Percentiles rank a stretch among this genome's conserved stretches.
phyloP scores from a whole-genome alignment of 257 asterid species.

The Avicennia marina region DNA sequence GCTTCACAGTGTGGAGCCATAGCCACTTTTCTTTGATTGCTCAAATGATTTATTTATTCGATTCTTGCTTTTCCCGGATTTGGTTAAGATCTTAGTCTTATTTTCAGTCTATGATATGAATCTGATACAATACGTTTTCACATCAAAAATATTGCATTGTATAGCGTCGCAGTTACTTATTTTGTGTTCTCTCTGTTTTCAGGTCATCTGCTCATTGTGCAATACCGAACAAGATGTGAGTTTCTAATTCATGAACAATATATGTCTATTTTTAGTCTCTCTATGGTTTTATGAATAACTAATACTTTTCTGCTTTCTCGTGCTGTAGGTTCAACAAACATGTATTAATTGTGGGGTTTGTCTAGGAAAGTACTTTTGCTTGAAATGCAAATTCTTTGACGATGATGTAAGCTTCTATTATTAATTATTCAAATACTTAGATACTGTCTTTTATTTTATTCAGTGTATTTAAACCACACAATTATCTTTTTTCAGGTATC shows the following conservation, averaged over 20 bases:
- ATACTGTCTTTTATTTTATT: background rate
- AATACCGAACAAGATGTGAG: slow-evolving; percentile 36
- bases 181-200: background rate
- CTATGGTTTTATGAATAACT: background rate
- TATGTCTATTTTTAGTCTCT: background rate
- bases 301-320: background rate
- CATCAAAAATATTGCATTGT: background rate
- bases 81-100: no score
- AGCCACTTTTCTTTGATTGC: no score
- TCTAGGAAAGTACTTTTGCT: slow-evolving; percentile 56
- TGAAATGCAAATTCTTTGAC: slow-evolving; percentile 56
- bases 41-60: no score
- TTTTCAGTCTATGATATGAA: no score
- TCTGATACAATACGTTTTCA: background rate
- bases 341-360: slow-evolving; percentile 40
- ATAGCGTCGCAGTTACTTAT: background rate
- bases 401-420: slow-evolving; percentile 42
- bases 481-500: slow-evolving; percentile 35
- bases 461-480: background rate
- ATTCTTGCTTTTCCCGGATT: background rate
- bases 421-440: background rate
- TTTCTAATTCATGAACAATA: background rate
- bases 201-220: slow-evolving; percentile 33
- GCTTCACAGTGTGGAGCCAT: no score
- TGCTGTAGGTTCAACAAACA: slow-evolving; percentile 25